Evolutionary conservation across 176 grass and related monocot genomes (phyloP), one percentile per base, ranked within the genome.

Genomic region (Oropetium thomaeum): DNA sequence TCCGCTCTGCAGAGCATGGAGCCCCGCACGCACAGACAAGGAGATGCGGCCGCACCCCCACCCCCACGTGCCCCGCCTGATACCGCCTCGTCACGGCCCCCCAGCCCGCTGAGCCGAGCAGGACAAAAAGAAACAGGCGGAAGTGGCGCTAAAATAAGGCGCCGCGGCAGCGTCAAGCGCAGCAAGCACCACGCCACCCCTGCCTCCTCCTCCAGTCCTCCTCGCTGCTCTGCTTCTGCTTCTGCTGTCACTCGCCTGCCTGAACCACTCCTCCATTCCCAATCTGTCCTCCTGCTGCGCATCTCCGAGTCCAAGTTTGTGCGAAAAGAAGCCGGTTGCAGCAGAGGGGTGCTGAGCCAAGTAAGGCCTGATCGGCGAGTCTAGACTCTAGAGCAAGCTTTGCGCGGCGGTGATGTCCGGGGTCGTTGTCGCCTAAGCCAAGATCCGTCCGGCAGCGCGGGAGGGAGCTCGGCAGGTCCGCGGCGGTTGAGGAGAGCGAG

Each of bases 71-170:
- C 69, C 60, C 42, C 48, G 16, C 60, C 83, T 61, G 62, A 39
- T 30, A 17, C 23, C 1, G 69, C 39, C 48, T 49, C 27, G 84
- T 45, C 66, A 66, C 63, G 47, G 43, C 45, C 75, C 75, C 30
- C 69, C 69, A 52, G 49, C 22, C 19, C 4, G 15, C 77, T 38
- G 64, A 45, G 72, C 44, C 79, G 74, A 83, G 43, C 68, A 23
- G 80, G 85, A 79, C 86, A 88, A 83, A 79, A 84, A 70, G 63
- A 84, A 83, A 74, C 44, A 75, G 63, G 55, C 75, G 10, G 19
- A n/a, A 63, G 41, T 70, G 69, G 81, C 75, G 69, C 75, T 83
- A 79, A 88, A 87, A 83, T 78, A 78, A 83, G 41, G 51, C 58
- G 26, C 62, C 22, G 63, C 16, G 22, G 49, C 65, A 39, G 81